phyloP scores from a whole-genome alignment of 1,284 basidiomycete genomes.

The Moesziomyces sp. region DNA sequence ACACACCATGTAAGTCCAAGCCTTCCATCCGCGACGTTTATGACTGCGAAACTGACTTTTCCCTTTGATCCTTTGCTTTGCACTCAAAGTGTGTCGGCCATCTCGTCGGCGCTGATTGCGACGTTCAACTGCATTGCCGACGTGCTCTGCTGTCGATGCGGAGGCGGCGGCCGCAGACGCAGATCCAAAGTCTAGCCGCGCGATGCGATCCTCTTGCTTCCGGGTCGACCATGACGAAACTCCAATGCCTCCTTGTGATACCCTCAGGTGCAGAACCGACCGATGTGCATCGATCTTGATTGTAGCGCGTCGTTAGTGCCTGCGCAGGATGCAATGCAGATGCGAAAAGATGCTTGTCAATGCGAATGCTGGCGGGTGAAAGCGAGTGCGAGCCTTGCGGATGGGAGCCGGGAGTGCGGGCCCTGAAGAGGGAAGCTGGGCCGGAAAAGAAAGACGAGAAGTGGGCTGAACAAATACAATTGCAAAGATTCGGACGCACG shows the following conservation, averaged over 20 bases:
- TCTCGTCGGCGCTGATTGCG: slow-evolving; percentile 36
- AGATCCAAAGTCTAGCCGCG: slow-evolving; percentile 24
- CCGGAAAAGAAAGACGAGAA: no score
- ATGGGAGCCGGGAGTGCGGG: no score
- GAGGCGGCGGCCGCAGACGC: slow-evolving; percentile 30
- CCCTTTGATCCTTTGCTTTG: neutral
- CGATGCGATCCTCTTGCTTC: no score
- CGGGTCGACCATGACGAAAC: neutral
- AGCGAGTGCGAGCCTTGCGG: no score
- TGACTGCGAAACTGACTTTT: neutral
- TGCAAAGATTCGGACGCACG: neutral
- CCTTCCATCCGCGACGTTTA: neutral
- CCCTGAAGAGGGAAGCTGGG: no score
- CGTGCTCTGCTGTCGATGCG: slow-evolving; percentile 55
- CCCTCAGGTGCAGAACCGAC: neutral
- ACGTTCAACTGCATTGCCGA: slow-evolving; percentile 60
- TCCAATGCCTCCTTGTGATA: neutral
- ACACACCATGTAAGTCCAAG: slow-evolving; percentile 51
- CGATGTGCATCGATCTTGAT: neutral
- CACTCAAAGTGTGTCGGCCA: slow-evolving; percentile 38
- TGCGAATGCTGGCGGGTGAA: neutral
- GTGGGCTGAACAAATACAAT: neutral
- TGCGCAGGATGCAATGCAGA: neutral
- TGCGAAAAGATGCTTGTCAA: neutral
- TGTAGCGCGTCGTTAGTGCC: neutral